Base-by-base conservation (phyloP, 345 rosid genomes). In the Gossypium rotundifolium region DNA sequence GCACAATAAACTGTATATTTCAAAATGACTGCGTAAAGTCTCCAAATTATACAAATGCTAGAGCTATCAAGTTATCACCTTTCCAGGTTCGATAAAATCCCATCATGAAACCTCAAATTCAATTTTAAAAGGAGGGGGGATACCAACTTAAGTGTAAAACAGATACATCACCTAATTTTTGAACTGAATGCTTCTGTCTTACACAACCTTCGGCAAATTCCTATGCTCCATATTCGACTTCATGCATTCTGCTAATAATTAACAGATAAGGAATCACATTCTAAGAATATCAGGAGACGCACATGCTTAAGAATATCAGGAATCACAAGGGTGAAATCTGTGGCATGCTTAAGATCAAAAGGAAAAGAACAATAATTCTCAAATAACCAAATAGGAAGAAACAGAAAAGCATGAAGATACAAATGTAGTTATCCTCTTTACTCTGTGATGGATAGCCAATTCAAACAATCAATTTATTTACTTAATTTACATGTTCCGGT, bases 181-280 rank as follows among this genome's bases (percentile, higher is more conserved):
- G 11, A 59, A 22, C 25, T 7, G n/a, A 23, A 3, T 23, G 44
- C 58, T 57, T 72, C n/a, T 2, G 52, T 20, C 74, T 55, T 71
- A 18, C 33, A 20, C 38, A 55, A 70, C n/a, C 49, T 44, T 22
- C 22, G 1, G 14, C 75, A 40, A 40, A 40, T 12, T 53, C 64
- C n/a, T 57, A 40, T 20, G 29, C 14, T 55, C 11, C 54, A 14
- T 12, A 22, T 72, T 20, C 66, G 14, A 58, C 53, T 40, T 44
- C 22, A 58, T 22, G 75, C 9, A 23, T 72, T 44, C 75, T 72
- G 75, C 54, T 44, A 45, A 59, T 45, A 45, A 25, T 49, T 12
- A 72, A 46, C 49, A 33, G 64, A 40, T 71, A 33, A 52, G 49
- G 25, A 38, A 18, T 54, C 51, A 53, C 53, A 29, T 18, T 55